These are phyloP conservation scores for Vickermania ingenoplastis DNA, from an alignment of 208 protist species.

Conservation along the genomic window DNA sequence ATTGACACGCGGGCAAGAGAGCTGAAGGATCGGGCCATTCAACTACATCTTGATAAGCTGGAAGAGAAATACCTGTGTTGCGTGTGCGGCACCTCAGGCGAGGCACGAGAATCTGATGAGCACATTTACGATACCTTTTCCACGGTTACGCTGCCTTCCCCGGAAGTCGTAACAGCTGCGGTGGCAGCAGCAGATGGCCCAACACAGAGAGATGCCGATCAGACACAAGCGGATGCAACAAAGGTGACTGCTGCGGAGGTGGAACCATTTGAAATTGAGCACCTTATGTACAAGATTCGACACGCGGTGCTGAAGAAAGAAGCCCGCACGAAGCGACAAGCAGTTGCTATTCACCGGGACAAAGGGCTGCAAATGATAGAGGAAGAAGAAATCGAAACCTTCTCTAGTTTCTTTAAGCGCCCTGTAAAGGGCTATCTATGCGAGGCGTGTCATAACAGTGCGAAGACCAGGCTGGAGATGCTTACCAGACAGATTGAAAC, in stretches of 20 bases:
- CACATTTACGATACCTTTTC: slow-evolving; percentile 49
- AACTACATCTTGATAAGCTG: slow-evolving; percentile 63
- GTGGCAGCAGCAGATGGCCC: slow-evolving; percentile 4
- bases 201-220: background rate
- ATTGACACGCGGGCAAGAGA: slow-evolving; percentile 40
- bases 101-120: slow-evolving; percentile 49
- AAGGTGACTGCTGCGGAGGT: slow-evolving; percentile 20
- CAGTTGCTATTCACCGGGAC: slow-evolving; percentile 42
- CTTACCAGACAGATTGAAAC: slow-evolving; percentile 55
- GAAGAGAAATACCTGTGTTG: slow-evolving; percentile 80
- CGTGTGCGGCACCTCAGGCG: slow-evolving; percentile 60
- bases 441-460: slow-evolving; percentile 56
- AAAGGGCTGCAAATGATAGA: slow-evolving; percentile 74
- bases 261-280: slow-evolving; percentile 25
- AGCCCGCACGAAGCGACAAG: slow-evolving; percentile 23
- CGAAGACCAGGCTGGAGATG: slow-evolving; percentile 44
- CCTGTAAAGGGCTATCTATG: slow-evolving; percentile 76
- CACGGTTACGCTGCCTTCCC: slow-evolving; percentile 35
- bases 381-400: slow-evolving; percentile 73
- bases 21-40: slow-evolving; percentile 40
- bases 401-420: slow-evolving; percentile 68
- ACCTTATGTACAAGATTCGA: slow-evolving; percentile 58
- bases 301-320: slow-evolving; percentile 56
- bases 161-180: slow-evolving; percentile 7
- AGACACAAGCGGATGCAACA: no score